A percentile compares a stretch with the other conserved stretches of the same genome.
Evolutionary conservation across 768 basidiomycete genomes (phyloP).

Genomic region (Rhodotorula sphaerocarpa): DNA sequence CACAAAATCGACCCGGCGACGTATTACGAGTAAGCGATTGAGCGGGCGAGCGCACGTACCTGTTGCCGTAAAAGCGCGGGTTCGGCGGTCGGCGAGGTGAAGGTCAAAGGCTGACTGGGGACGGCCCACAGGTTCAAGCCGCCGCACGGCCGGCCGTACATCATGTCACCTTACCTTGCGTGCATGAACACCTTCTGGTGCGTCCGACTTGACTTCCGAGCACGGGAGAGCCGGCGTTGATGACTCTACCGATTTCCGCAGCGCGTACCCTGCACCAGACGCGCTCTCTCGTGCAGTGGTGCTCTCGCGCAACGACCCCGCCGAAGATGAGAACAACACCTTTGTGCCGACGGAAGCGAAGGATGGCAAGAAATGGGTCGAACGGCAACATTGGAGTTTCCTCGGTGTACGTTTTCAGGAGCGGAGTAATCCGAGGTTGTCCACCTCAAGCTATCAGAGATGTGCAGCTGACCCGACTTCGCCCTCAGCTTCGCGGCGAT

Average conservation of each 20-base stretch:
- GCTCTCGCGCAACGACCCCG: constrained; percentile 10
- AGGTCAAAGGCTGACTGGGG: no score
- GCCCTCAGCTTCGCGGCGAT: not conserved
- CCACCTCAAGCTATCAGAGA: no score
- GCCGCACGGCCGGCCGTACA: constrained; percentile 32
- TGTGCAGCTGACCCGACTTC: not conserved
- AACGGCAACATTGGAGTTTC: constrained; percentile 33
- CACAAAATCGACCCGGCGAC: constrained; percentile 31
- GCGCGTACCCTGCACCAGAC: constrained; percentile 23
- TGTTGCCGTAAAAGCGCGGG: no score
- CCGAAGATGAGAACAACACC: not conserved
- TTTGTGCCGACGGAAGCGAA: constrained; percentile 33
- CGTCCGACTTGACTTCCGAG: not conserved
- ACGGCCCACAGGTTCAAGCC: constrained; percentile 17
- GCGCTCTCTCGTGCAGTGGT: constrained; percentile 17
- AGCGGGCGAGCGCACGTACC: no score
- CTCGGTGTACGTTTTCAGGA: constrained; percentile 16
- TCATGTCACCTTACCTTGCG: constrained; percentile 37
- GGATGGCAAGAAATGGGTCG: constrained; percentile 13
- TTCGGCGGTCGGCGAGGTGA: no score
- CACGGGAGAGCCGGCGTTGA: no score
- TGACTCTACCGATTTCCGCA: no score
- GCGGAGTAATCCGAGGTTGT: no score
- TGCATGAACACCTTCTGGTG: constrained; percentile 36
- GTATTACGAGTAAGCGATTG: constrained; percentile 21